Conservation (phyloP, 495 filamentous ascomycete species). For the Saxispiralis lemnorum region DNA sequence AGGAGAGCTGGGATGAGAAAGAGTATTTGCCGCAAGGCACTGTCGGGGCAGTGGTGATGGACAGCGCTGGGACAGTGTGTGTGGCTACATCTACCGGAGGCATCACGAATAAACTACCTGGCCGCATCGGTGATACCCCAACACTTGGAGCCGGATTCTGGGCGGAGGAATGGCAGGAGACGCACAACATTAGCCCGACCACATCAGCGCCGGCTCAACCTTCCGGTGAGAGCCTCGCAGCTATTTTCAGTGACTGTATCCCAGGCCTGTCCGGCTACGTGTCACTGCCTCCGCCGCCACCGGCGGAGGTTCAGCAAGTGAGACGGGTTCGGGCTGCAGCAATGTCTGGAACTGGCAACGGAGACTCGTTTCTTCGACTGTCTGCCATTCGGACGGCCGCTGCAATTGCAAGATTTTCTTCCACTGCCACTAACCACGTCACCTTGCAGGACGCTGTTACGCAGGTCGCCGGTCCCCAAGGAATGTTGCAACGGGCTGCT, state of each 20-base stretch:
- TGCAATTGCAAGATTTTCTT: conserved; percentile 52
- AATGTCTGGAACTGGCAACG: conserved; percentile 75
- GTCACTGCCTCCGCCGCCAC: not conserved
- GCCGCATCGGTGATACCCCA: conserved; percentile 75
- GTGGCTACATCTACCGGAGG: conserved; percentile 77
- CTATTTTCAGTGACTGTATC: conserved; percentile 8
- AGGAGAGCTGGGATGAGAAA: conserved; percentile 25
- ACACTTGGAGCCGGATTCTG: conserved; percentile 76
- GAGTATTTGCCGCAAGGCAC: conserved; percentile 69
- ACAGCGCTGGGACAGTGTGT: conserved; percentile 52
- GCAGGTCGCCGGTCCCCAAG: conserved; percentile 48
- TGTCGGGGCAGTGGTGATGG: conserved; percentile 65
- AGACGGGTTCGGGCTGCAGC: conserved; percentile 32
- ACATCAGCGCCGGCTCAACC: not conserved
- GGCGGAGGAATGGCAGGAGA: conserved; percentile 59
- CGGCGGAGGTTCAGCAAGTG: not conserved
- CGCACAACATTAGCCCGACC: not conserved
- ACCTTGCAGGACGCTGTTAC: conserved; percentile 32
- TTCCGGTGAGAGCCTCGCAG: not conserved
- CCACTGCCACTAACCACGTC: conserved; percentile 16
- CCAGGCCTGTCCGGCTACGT: conserved; percentile 7
- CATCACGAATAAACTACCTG: conserved; percentile 73
- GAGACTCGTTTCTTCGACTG: conserved; percentile 67
- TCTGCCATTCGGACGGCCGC: conserved; percentile 55
- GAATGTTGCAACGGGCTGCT: conserved; percentile 61